Evolutionary conservation across 305 asterid genomes (phyloP), one percentile per base, ranked within the genome.

Genomic region (Rubia tinctorum): DNA sequence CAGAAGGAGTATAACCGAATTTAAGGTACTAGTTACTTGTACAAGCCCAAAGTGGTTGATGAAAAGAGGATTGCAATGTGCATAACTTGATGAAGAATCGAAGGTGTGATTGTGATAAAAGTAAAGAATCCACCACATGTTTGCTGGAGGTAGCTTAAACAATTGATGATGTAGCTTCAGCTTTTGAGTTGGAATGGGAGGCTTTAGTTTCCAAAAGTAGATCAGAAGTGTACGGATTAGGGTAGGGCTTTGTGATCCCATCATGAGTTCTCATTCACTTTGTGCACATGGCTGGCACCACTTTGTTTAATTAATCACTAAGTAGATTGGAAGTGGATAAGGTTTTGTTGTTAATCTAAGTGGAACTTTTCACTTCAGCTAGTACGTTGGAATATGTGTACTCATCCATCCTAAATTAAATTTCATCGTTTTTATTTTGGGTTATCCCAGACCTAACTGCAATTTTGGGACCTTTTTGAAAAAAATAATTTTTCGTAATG

Each of bases 181-280:
- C 73, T 74, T 74, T 74, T 14, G 73, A 67, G 78, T 61, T 74
- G 78, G 78, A 74, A 74, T 20, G n/a, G 66, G 63, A 25, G 39
- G 2, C 53, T 71, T 66, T 66, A 74, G 71, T 7, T 53, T 66
- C 34, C 53, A 39, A 66, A 74, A 66, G 72, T 66, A 51, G 65
- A 65, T 37, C 30, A 51, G 58, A 22, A 13, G 9, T 6, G 65
- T 47, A 63, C 60, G 34, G 42, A 49, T 9, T 22, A 61, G 69
- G 30, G 10, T 23, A 17, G 47, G 20, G 63, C 4, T 43, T 63
- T 45, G 61, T 71, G 53, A 73, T 51, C 71, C 66, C 22, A 22
- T 64, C 5, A 45, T 22, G 63, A 8, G 39, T 63, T 68, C 18
- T 8, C 17, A 18, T 60, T 27, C 39, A n/a, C 63, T 53, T 43